A percentile compares a stretch with the other conserved stretches of the same genome.
Evolutionary conservation across 2,329 filamentous ascomycete species (phyloP).

Genomic region (Rhynchosporium graminicola): DNA sequence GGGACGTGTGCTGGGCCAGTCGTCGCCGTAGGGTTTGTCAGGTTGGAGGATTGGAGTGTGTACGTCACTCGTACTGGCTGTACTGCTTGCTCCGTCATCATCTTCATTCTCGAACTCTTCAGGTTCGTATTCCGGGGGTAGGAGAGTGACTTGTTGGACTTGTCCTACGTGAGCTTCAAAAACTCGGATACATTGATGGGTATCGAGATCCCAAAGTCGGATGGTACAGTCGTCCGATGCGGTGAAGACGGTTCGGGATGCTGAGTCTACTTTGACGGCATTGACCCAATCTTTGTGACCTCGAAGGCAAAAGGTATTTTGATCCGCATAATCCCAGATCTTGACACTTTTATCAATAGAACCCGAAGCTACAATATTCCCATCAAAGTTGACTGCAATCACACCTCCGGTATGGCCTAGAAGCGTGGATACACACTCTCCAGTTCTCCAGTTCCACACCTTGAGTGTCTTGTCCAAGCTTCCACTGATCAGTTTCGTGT

Average conservation of each 20-base stretch:
- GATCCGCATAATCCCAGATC: constrained; percentile 88
- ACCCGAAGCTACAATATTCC: constrained; percentile 80
- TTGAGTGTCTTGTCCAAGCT: constrained; percentile 85
- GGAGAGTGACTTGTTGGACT: constrained; percentile 84
- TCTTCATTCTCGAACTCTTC: constrained; percentile 51
- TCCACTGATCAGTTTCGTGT: constrained; percentile 86
- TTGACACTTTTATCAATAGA: constrained; percentile 89
- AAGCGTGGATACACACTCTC: constrained; percentile 80
- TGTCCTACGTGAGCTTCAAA: constrained; percentile 93
- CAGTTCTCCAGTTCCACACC: constrained; percentile 96
- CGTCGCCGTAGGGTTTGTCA: constrained; percentile 7
- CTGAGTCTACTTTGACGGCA: constrained; percentile 81
- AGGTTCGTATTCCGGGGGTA: constrained; percentile 86
- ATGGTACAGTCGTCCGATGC: constrained; percentile 92
- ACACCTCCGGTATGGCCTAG: constrained; percentile 79
- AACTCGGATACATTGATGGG: constrained; percentile 70
- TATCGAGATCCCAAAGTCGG: constrained; percentile 91
- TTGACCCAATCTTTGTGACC: constrained; percentile 97
- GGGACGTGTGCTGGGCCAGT: constrained; percentile 66
- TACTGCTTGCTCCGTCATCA: constrained; percentile 44
- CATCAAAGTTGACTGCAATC: constrained; percentile 84
- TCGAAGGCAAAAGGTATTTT: constrained; percentile 74
- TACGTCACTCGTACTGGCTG: constrained; percentile 27
- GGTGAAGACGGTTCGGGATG: constrained; percentile 84
- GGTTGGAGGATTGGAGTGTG: constrained; percentile 27